These are phyloP conservation scores for Jamesozyma lodderae DNA, from an alignment of 805 yeast species.

Conservation along the genomic window DNA sequence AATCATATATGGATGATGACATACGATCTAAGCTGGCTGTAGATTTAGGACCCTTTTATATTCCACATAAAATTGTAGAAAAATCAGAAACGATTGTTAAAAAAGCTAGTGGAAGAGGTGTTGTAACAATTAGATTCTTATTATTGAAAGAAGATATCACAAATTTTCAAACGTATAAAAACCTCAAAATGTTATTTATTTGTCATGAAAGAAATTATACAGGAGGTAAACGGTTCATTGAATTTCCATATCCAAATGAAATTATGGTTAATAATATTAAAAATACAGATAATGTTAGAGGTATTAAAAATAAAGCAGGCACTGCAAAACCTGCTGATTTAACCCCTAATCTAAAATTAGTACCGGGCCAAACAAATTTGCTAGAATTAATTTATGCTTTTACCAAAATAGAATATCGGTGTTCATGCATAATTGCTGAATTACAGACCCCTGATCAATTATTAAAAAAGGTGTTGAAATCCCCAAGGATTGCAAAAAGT, in stretches of 20 bases:
- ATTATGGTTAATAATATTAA: constrained; percentile 46
- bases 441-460: constrained; percentile 34
- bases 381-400: constrained; percentile 49
- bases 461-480: constrained; percentile 29
- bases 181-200: constrained; percentile 41
- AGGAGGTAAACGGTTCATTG: constrained; percentile 43
- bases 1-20: too few relatives aligned
- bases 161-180: constrained; percentile 27
- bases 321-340: constrained; percentile 76
- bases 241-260: constrained; percentile 67
- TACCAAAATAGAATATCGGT: constrained; percentile 38
- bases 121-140: constrained; percentile 35
- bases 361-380: constrained; percentile 29
- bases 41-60: too few relatives aligned
- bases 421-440: constrained; percentile 52
- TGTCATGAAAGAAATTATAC: constrained; percentile 33
- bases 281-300: constrained; percentile 49
- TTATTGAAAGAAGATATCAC: constrained; percentile 37
- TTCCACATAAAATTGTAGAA: constrained; percentile 41
- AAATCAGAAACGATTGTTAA: constrained; percentile 16
- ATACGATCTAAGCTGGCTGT: too few relatives aligned
- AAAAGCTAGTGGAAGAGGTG: constrained; percentile 30
- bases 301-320: constrained; percentile 67
- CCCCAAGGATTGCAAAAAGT: constrained; percentile 45
- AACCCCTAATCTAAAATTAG: constrained; percentile 35